phyloP scores from a whole-genome alignment of 306 rosid genomes.

The Inga leiocalycina region DNA sequence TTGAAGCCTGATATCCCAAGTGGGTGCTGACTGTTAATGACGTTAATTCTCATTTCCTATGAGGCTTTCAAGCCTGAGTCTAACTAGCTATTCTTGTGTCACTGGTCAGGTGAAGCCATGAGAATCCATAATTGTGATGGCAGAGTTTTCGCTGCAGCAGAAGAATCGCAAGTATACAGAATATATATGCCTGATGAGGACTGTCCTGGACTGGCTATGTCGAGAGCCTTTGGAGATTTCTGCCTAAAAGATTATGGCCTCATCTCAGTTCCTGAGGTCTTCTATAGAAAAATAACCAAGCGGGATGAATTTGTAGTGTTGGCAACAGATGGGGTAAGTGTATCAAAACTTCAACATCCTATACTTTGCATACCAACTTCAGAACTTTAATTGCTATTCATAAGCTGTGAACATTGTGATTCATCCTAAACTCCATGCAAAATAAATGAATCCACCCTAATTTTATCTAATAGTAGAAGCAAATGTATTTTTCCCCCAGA shows the following conservation, averaged over 20 bases:
- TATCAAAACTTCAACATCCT: slow-evolving; percentile 7
- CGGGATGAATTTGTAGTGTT: slow-evolving; percentile 75
- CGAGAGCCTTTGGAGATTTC: slow-evolving; percentile 90
- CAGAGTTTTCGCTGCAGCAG: slow-evolving; percentile 55
- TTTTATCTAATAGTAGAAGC: background rate
- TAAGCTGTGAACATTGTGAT: background rate
- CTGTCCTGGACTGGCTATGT: slow-evolving; percentile 87
- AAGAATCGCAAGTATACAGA: slow-evolving; percentile 68
- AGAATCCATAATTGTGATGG: slow-evolving; percentile 71
- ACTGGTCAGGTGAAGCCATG: slow-evolving; percentile 67
- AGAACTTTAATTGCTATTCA: background rate
- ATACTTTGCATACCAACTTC: background rate
- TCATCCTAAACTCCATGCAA: background rate
- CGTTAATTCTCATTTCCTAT: background rate
- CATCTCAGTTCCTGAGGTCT: slow-evolving; percentile 63
- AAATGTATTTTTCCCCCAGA: slow-evolving; percentile 41
- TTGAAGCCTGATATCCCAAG: slow-evolving; percentile 73
- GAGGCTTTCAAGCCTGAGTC: slow-evolving; percentile 16
- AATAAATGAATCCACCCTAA: background rate
- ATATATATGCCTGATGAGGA: slow-evolving; percentile 79
- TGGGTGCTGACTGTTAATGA: slow-evolving; percentile 43
- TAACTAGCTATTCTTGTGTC: slow-evolving; percentile 18
- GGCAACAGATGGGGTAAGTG: slow-evolving; percentile 87
- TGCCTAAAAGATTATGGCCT: slow-evolving; percentile 85
- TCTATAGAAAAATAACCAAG: slow-evolving; percentile 54